A percentile compares a stretch with the other conserved stretches of the same genome.
Evolutionary conservation across 225 moss, liverwort and hornwort species (phyloP).

Genomic region (Anthoceros angustus): DNA sequence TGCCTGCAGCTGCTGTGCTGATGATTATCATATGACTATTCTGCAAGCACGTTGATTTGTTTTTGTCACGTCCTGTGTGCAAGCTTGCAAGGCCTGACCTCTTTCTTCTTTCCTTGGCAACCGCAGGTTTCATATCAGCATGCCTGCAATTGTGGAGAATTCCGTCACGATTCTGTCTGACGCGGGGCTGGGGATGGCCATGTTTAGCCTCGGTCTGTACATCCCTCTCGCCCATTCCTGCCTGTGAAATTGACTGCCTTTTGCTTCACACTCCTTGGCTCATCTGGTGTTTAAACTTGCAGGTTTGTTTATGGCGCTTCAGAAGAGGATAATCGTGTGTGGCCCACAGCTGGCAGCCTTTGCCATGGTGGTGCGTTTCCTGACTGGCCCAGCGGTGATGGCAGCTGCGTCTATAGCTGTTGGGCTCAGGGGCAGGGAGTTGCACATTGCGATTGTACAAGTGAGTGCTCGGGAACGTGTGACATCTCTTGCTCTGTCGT

Average conservation of each 20-base stretch:
- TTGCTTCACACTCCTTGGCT: not conserved
- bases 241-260: not conserved
- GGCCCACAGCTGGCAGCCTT: constrained; percentile 39
- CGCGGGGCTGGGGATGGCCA: constrained; percentile 96
- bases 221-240: not conserved
- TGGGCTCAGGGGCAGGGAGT: constrained; percentile 57
- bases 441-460: constrained; percentile 83
- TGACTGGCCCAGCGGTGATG: constrained; percentile 84
- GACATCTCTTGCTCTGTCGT: not conserved
- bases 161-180: constrained; percentile 88
- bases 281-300: constrained; percentile 7
- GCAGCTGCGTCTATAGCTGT: constrained; percentile 65
- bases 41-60: not conserved
- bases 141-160: constrained; percentile 67
- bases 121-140: constrained; percentile 56
- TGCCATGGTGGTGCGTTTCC: constrained; percentile 68
- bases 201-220: constrained; percentile 89
- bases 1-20: not conserved
- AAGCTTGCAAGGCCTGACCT: not conserved
- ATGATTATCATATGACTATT: not conserved
- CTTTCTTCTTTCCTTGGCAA: not conserved
- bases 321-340: constrained; percentile 77
- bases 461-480: constrained; percentile 14
- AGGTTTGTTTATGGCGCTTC: constrained; percentile 97
- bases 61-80: too few species aligned